phyloP scores from a whole-genome alignment of 2,329 filamentous ascomycete genomes.

The Phaeophleospora eucalypticola region DNA sequence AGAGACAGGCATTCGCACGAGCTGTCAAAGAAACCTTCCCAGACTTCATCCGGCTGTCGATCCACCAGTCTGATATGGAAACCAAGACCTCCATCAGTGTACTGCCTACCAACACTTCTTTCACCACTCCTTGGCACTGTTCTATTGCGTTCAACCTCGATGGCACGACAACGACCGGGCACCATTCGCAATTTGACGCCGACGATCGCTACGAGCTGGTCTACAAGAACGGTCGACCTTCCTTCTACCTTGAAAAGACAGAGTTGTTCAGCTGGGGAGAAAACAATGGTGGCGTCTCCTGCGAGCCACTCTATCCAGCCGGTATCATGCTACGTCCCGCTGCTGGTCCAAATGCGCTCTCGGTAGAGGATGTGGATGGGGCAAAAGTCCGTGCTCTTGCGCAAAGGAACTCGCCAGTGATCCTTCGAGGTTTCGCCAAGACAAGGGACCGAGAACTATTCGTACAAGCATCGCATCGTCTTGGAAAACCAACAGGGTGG shows the following conservation, averaged over 20 bases:
- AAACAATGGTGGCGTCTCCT: conserved; percentile 8
- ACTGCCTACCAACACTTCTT: conserved; percentile 9
- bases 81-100: conserved; percentile 11
- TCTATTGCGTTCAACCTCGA: conserved; percentile 18
- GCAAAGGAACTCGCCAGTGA: conserved; percentile 12
- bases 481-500: conserved; percentile 10
- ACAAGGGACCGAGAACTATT: conserved; percentile 12
- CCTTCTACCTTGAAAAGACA: conserved; percentile 13
- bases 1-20: conserved; percentile 10
- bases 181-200: conserved; percentile 9
- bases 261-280: conserved; percentile 7
- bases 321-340: conserved; percentile 9
- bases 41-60: conserved; percentile 10
- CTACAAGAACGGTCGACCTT: conserved; percentile 8
- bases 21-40: conserved; percentile 12
- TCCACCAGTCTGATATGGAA: conserved; percentile 2
- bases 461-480: conserved; percentile 4
- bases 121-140: conserved; percentile 18
- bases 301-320: conserved; percentile 11
- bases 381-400: conserved; percentile 12
- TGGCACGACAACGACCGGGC: conserved; percentile 17
- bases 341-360: conserved; percentile 4
- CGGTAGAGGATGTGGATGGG: conserved; percentile 8
- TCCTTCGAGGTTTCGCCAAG: conserved; percentile 10
- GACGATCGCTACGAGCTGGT: conserved; percentile 14